Base-by-base conservation (phyloP, 768 basidiomycete genomes). In the Amanita pallidorosea region DNA sequence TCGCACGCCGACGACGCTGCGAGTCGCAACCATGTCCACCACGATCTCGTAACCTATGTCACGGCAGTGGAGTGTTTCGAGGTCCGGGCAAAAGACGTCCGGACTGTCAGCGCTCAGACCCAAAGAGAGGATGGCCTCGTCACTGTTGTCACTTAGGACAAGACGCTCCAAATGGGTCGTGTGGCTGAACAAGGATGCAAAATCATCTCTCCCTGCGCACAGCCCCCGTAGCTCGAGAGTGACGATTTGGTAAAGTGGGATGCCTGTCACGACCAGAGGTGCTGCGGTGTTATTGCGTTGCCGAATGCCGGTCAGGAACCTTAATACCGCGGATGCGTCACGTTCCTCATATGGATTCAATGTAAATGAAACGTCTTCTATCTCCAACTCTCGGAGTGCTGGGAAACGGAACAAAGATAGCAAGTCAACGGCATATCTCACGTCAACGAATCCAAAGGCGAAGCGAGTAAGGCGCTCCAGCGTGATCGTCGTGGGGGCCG, bases 291-390 rank as follows among this genome's bases (percentile, higher is more conserved):
- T n/a, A 20, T n/a, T 20, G 18, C 42, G 23, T 20, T 41, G 8
- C 17, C 38, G 40, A 17, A 29, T 48, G 37, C 17, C 25, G 4
- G 49, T 29, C 29, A 49, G 12, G 40, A 41, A 49, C 37, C 42
- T 42, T 37, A 49, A 49, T 41, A 49, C 37, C n/a, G 37, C 18
- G 23, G 49, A 49, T 11, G 38, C 37, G 27, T 49, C 40, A 40
- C 49, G 49, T 42, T 49, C 49, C 25, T 49, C 49, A 20, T 29
- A 40, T 7, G 37, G 38, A 27, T 41, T 33, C 18, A 49, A 12
- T 11, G 60, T 65, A 6, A 59, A 63, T 0, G 70, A 66, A 5
- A 79, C 63, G 53, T 78, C 76, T 57, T 80, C 77, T 20, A 80
- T 51, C 12, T 61, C 57, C 12, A 80, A 55, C 7, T 60, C 57